Conservation (phyloP, 495 filamentous ascomycete genomes). For the Pseudevernia furfuracea region DNA sequence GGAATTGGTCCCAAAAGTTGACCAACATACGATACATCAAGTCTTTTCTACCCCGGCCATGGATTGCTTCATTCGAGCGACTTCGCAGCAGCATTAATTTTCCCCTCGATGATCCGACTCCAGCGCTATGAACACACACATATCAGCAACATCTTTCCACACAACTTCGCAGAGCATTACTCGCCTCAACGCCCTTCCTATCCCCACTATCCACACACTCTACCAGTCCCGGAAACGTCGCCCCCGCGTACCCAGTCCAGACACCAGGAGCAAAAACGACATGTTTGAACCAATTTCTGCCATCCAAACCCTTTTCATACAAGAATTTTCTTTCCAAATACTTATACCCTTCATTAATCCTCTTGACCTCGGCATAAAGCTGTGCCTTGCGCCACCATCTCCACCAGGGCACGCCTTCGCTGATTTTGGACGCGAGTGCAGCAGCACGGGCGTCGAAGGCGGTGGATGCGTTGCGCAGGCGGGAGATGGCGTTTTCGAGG, state of each 20-base stretch:
- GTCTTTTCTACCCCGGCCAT: neutral
- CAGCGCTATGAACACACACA: neutral
- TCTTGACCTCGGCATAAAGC: slow-evolving; percentile 48
- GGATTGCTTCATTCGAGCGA: neutral
- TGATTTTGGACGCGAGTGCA: slow-evolving; percentile 41
- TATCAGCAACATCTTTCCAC: neutral
- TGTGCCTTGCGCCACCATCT: slow-evolving; percentile 60
- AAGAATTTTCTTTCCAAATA: slow-evolving; percentile 55
- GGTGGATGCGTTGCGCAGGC: slow-evolving; percentile 41
- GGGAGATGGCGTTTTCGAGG: slow-evolving; percentile 41
- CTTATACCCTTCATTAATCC: slow-evolving; percentile 55
- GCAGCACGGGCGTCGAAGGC: slow-evolving; percentile 50
- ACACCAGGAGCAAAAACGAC: slow-evolving; percentile 67
- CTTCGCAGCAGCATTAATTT: slow-evolving; percentile 4
- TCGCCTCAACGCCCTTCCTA: slow-evolving; percentile 26
- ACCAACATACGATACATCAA: neutral
- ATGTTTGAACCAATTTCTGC: slow-evolving; percentile 58
- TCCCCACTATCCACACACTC: slow-evolving; percentile 53
- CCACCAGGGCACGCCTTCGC: slow-evolving; percentile 63
- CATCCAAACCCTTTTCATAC: slow-evolving; percentile 50
- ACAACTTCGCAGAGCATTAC: neutral
- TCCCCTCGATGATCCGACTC: slow-evolving; percentile 10
- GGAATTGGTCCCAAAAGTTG: neutral
- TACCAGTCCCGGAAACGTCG: slow-evolving; percentile 55
- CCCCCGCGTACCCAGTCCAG: slow-evolving; percentile 85